phyloP scores from a whole-genome alignment of 257 asterid species.

The Voacanga thouarsii region DNA sequence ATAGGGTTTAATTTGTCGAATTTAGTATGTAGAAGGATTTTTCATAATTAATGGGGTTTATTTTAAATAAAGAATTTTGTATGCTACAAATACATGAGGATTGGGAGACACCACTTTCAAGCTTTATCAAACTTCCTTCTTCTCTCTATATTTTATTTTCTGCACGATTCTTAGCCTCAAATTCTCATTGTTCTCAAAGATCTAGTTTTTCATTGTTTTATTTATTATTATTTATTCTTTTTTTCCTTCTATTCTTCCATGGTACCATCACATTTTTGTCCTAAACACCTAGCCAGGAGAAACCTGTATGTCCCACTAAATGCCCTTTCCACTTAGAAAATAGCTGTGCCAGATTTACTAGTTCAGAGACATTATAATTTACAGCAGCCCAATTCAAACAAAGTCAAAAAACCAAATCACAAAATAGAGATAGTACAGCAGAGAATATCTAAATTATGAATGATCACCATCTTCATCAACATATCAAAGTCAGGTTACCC shows the following conservation, averaged over 20 bases:
- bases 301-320: background rate
- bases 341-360: background rate
- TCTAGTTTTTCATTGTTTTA: background rate
- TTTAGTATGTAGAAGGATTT: background rate
- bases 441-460: background rate
- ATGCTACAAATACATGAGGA: background rate
- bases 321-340: background rate
- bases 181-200: background rate
- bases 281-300: background rate
- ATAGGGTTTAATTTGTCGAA: background rate
- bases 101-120: background rate
- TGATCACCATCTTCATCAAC: background rate
- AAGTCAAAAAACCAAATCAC: background rate
- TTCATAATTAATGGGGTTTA: background rate
- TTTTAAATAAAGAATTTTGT: background rate
- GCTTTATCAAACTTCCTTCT: background rate
- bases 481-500: background rate
- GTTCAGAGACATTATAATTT: background rate
- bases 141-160: background rate
- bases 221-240: background rate
- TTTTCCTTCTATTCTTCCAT: background rate
- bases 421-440: background rate
- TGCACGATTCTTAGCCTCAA: background rate
- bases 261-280: background rate
- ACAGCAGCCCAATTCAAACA: background rate